Conservation (phyloP, 129 eudicot genomes). For the Flaveria sonorensis region DNA sequence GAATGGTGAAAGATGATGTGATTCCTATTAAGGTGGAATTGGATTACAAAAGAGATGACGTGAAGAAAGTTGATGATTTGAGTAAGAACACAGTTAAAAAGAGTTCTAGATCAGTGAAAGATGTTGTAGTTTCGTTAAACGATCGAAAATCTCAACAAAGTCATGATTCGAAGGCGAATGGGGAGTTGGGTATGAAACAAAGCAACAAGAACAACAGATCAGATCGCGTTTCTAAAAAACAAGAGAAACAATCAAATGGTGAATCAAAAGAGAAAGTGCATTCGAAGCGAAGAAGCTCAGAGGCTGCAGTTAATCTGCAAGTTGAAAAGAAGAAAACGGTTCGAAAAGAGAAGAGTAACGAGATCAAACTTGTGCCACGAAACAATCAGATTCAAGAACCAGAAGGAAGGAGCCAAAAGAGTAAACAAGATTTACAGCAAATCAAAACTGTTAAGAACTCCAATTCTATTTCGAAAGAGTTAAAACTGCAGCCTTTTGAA, state of each 20-base stretch:
- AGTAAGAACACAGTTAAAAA: slow-evolving; percentile 10
- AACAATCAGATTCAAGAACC: slow-evolving; percentile 37
- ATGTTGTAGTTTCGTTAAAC: slow-evolving; percentile 18
- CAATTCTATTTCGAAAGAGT: slow-evolving; percentile 17
- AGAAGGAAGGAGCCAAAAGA: slow-evolving; percentile 42
- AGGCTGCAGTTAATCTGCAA: slow-evolving; percentile 31
- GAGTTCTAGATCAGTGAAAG: slow-evolving; percentile 16
- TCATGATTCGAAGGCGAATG: background rate
- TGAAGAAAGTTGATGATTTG: slow-evolving; percentile 22
- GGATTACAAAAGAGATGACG: slow-evolving; percentile 28
- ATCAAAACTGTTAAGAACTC: slow-evolving; percentile 32
- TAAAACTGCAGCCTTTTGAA: slow-evolving; percentile 16
- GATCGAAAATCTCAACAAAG: slow-evolving; percentile 30
- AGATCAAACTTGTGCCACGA: slow-evolving; percentile 32
- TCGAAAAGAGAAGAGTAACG: slow-evolving; percentile 35
- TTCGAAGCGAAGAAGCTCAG: slow-evolving; percentile 30
- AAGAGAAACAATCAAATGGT: slow-evolving; percentile 13
- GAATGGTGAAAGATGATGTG: slow-evolving; percentile 18
- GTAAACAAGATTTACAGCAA: slow-evolving; percentile 29
- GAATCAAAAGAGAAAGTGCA: slow-evolving; percentile 29
- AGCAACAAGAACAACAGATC: slow-evolving; percentile 23
- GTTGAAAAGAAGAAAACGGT: slow-evolving; percentile 28
- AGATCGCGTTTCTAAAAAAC: slow-evolving; percentile 26
- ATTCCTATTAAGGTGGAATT: slow-evolving; percentile 38
- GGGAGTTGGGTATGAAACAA: slow-evolving; percentile 31